phyloP scores from a whole-genome alignment of 2,329 filamentous ascomycete species.

The Exophiala lecanii-corni region DNA sequence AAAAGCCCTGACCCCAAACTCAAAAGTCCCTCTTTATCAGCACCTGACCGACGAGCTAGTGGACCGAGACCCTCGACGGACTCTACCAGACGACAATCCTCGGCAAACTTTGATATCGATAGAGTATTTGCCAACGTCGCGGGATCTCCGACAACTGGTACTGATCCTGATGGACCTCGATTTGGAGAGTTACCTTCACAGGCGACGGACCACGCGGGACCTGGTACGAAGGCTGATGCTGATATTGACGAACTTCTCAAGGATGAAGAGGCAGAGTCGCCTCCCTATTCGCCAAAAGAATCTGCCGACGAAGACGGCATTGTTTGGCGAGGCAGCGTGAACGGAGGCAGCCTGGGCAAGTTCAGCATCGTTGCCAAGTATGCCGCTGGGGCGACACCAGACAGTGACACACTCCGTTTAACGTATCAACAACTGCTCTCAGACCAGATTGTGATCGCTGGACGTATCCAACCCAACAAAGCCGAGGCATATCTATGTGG shows the following conservation, averaged over 20 bases:
- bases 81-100: slow-evolving; percentile 47
- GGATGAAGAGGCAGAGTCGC: slow-evolving; percentile 74
- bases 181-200: slow-evolving; percentile 44
- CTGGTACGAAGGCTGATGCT: slow-evolving; percentile 61
- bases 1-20: slow-evolving; percentile 25
- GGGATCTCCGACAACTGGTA: slow-evolving; percentile 35
- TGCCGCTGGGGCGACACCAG: slow-evolving; percentile 69
- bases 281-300: slow-evolving; percentile 78
- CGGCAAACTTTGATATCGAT: slow-evolving; percentile 73
- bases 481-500: slow-evolving; percentile 90
- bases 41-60: slow-evolving; percentile 10
- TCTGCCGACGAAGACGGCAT: slow-evolving; percentile 64
- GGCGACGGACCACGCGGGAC: slow-evolving; percentile 34
- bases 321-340: slow-evolving; percentile 71
- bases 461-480: slow-evolving; percentile 69
- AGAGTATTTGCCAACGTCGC: slow-evolving; percentile 75
- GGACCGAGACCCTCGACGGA: slow-evolving; percentile 35
- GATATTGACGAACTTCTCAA: slow-evolving; percentile 87
- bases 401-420: slow-evolving; percentile 25
- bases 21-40: slow-evolving; percentile 13
- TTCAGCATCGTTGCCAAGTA: slow-evolving; percentile 75
- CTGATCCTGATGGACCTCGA: slow-evolving; percentile 35
- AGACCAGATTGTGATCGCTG: slow-evolving; percentile 57
- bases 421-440: slow-evolving; percentile 73
- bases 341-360: slow-evolving; percentile 72